phyloP scores from a whole-genome alignment of 352 stramenopile genomes.

The Globisporangium splendens region DNA sequence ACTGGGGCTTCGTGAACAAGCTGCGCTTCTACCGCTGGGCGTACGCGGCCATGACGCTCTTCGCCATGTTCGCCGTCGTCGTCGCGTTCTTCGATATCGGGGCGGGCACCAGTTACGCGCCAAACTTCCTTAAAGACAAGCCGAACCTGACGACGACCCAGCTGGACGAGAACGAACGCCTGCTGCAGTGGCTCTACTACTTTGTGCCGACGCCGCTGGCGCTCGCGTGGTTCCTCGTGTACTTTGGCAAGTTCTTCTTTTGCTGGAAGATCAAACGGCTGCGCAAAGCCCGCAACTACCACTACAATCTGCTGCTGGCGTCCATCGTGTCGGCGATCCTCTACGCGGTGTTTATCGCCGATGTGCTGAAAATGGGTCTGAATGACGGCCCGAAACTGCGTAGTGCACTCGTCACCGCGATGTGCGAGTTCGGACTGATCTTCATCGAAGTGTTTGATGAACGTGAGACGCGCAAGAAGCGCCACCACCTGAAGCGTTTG shows the following conservation, averaged over 20 bases:
- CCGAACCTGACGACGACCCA: constrained; percentile 41
- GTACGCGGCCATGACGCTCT: constrained; percentile 74
- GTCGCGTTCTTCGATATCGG: constrained; percentile 71
- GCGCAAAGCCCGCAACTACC: constrained; percentile 75
- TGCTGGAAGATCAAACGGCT: constrained; percentile 74
- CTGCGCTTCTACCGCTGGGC: constrained; percentile 68
- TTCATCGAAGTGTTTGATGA: constrained; percentile 74
- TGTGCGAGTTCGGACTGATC: constrained; percentile 68
- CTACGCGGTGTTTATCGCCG: constrained; percentile 53
- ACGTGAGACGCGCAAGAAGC: constrained; percentile 48
- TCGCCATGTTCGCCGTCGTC: constrained; percentile 74
- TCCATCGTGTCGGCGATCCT: constrained; percentile 47
- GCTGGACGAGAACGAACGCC: constrained; percentile 68
- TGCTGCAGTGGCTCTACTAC: constrained; percentile 71
- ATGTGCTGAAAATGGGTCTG: constrained; percentile 57
- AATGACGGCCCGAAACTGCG: constrained; percentile 59
- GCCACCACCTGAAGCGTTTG: constrained; percentile 55
- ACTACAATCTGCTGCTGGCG: constrained; percentile 76
- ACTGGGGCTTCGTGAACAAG: constrained; percentile 76
- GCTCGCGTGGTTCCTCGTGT: constrained; percentile 73
- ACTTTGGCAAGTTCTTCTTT: constrained; percentile 81
- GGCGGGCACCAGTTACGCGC: constrained; percentile 44
- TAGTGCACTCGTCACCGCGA: constrained; percentile 48
- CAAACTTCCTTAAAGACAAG: constrained; percentile 42
- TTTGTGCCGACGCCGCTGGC: constrained; percentile 68